These are phyloP conservation scores for Huntiella moniliformis DNA, from an alignment of 2,329 filamentous ascomycete species.

Conservation along the genomic window DNA sequence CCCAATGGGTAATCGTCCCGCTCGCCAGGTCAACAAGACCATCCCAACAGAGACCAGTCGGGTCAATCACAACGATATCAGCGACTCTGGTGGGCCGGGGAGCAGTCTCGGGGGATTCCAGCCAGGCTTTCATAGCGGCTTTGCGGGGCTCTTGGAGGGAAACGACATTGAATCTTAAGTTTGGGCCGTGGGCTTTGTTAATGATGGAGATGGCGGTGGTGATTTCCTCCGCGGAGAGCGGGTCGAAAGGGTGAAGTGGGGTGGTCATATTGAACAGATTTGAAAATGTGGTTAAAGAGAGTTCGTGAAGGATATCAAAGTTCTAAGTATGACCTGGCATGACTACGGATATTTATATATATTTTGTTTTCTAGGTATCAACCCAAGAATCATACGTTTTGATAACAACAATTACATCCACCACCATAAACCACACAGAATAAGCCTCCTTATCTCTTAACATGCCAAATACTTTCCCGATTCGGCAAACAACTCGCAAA, in stretches of 20 bases:
- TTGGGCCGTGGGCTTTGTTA: constrained; percentile 46
- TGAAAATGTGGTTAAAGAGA: too few species aligned
- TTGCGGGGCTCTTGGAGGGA: constrained; percentile 74
- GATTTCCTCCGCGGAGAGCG: constrained; percentile 55
- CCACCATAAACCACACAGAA: too few species aligned
- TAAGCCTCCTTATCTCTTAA: too few species aligned
- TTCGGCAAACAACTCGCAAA: too few species aligned
- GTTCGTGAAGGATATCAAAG: too few species aligned
- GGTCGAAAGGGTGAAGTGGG: constrained; percentile 49
- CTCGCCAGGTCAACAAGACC: constrained; percentile 57
- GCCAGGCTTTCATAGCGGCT: constrained; percentile 63
- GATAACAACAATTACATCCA: too few species aligned
- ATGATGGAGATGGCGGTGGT: constrained; percentile 49
- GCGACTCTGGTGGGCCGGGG: constrained; percentile 53
- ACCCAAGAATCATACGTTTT: too few species aligned
- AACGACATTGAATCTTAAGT: constrained; percentile 72
- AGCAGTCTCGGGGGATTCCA: constrained; percentile 41
- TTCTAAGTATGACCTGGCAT: too few species aligned
- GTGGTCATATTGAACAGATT: too few species aligned
- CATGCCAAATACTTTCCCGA: too few species aligned
- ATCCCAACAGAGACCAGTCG: constrained; percentile 64
- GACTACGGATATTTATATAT: too few species aligned
- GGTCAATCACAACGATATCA: constrained; percentile 66
- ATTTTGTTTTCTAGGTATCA: too few species aligned
- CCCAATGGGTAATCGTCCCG: constrained; percentile 53